Evolutionary conservation across 1,284 basidiomycete genomes (phyloP), one percentile per base, ranked within the genome.

Genomic region (Vanrija sp.): DNA sequence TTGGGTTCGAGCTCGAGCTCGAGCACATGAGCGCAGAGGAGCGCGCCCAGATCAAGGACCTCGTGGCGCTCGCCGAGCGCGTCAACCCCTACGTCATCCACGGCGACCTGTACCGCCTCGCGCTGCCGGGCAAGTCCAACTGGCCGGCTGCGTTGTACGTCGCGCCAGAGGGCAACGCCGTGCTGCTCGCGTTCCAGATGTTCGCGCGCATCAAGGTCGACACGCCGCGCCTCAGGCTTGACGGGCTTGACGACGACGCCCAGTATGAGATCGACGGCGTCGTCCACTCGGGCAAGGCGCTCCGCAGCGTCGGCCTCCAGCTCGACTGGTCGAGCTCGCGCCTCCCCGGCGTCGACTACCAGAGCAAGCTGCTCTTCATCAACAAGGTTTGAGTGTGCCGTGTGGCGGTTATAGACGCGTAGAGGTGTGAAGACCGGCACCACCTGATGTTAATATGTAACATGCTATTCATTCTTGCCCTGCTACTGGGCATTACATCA

Each of bases 1-100:
- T 67, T 24, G 68, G 68, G 7, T 65, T 67, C 45, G 68, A 71
- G 55, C 63, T 71, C 24, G 64, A 68, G 45, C 55, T 62, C 15
- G 49, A 46, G 8, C 31, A 47, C 6, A 35, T 71, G n/a, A 14
- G 41, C 14, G 24, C 37, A 9, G 60, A 63, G 35, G 67, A 71
- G 22, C 48, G 49, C 16, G 25, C 20, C 6, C 23, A 20, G 16
- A 61, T 71, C 18, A 62, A 60, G 2, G 24, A 27, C 6, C 25
- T 61, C 6, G 50, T 68, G 23, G 44, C 19, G 19, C 52, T 65
- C 19, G 49, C 53, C 16, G 63, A 67, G 37, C 27, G 48, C 36
- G 49, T 70, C 45, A 56, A 51, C 46, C 63, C 64, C 1, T 45
- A 64, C 48, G 57, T 68, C 12, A 49, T 67, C 49, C 23, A 48